These are phyloP conservation scores for Heracleum sosnowskyi DNA, from an alignment of 129 eudicot species.

Conservation along the genomic window DNA sequence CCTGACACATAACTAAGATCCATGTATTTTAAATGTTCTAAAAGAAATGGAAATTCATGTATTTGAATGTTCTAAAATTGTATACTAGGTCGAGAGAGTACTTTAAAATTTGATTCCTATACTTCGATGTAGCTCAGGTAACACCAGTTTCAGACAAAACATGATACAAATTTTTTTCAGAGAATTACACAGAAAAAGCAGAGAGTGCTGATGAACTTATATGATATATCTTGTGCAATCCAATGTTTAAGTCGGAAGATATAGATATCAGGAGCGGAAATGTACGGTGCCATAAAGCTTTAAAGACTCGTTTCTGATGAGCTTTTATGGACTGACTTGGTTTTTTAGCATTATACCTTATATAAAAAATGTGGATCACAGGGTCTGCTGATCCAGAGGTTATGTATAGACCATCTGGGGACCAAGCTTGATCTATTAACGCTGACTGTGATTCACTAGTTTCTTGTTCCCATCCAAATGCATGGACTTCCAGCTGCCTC, in stretches of 20 bases:
- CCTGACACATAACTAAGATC: too few relatives aligned
- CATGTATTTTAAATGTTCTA: too few relatives aligned
- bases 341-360: constrained; percentile 54
- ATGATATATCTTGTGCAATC: constrained; percentile 56
- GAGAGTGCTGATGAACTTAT: too few relatives aligned
- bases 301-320: constrained; percentile 91
- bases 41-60: too few relatives aligned
- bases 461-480: constrained; percentile 94
- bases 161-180: too few relatives aligned
- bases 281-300: constrained; percentile 83
- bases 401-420: constrained; percentile 77
- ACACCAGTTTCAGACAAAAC: too few relatives aligned
- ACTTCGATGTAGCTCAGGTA: too few relatives aligned
- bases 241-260: constrained; percentile 78
- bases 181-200: too few relatives aligned
- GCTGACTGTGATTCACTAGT: constrained; percentile 93
- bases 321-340: constrained; percentile 79
- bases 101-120: too few relatives aligned
- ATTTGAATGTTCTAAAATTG: too few relatives aligned
- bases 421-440: constrained; percentile 89
- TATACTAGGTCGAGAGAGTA: too few relatives aligned
- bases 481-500: constrained; percentile 67
- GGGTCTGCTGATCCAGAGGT: constrained; percentile 95
- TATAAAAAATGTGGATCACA: constrained; percentile 67
- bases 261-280: constrained; percentile 85